Evolutionary conservation across 2,329 filamentous ascomycete species (phyloP).

Genomic region (Alternaria conjuncta): DNA sequence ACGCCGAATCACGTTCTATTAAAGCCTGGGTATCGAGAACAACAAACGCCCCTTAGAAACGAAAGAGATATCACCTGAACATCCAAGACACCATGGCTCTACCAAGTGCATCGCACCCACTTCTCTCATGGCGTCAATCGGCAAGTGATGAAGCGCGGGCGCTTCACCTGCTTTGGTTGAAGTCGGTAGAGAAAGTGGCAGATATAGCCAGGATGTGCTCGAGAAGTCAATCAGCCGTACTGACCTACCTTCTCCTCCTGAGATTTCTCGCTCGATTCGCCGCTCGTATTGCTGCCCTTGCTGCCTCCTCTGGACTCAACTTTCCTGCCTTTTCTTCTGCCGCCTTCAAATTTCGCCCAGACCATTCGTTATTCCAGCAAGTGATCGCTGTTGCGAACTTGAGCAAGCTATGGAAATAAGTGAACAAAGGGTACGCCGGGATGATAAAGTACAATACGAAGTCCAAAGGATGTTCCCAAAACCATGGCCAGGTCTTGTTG

Average conservation of each 20-base stretch:
- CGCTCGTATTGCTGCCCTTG: no score
- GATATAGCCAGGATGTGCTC: no score
- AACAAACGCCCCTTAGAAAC: neutral
- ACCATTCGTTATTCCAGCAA: slow-evolving; percentile 24
- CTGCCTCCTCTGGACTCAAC: no score
- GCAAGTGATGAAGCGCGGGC: neutral
- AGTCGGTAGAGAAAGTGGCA: no score
- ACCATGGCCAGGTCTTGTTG: slow-evolving; percentile 32
- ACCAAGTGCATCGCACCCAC: no score
- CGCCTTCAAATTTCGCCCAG: slow-evolving; percentile 13
- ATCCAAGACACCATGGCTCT: neutral
- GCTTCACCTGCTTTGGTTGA: no score
- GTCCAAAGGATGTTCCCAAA: slow-evolving; percentile 19
- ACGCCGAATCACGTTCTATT: neutral
- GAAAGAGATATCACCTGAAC: rapidly evolving
- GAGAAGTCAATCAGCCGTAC: no score
- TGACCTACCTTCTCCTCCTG: no score
- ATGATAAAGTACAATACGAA: slow-evolving; percentile 30
- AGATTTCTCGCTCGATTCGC: no score
- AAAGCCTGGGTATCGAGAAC: neutral
- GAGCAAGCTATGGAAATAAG: slow-evolving; percentile 24
- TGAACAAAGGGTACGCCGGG: slow-evolving; percentile 23
- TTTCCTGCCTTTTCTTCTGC: neutral
- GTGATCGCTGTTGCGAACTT: slow-evolving; percentile 25
- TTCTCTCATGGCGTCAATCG: neutral